Base-by-base conservation (phyloP, 768 basidiomycete species). In the Suillus brevipes region DNA sequence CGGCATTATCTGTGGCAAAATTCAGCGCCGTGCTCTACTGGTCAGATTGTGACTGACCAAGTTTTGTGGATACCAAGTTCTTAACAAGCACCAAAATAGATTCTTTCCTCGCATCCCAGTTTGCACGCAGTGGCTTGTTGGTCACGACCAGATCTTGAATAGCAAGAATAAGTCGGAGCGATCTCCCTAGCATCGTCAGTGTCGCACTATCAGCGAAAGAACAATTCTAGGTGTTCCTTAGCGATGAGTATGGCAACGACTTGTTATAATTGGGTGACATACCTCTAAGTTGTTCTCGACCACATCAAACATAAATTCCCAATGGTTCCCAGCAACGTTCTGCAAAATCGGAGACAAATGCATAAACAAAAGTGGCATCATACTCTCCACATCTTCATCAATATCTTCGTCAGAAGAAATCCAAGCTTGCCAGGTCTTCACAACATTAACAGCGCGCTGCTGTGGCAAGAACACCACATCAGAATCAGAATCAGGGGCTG, bases 241-340 rank as follows among this genome's bases (percentile, higher is more conserved):
- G 31, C 1, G 16, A 31, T 9, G 14, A 62, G 18, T 10, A 14
- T 45, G 56, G 9, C 23, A 13, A 23, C 3, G 3, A 49, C 13
- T 50, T 40, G n/a, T 14, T 59, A 61, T 34, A 10, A 18, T 25
- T 20, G 6, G 10, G 13, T 13, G 18, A 70, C 83, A 52, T 63
- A 94, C 94, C 85, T 98, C 96, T 3, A 99, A 80, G 70, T 92
- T 93, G 65, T 83, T 91, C 75, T 97, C 95, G 14, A 97, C 72
- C 18, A 98, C 76, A 72, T 98, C 95, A 74, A 93, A 96, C 6
- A 95, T 87, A 40, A 95, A 85, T 58, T 94, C 91, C 97, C 97
- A 99, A 75, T 99, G 97, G 0, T 84, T 80, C 0, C 97, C 97
- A 16, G 87, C 81, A 2, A 97, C 82, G 71, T 87, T 91, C 76